Evolutionary conservation across 176 grass and related monocot genomes (phyloP).

Genomic region (Panicum miliaceum): DNA sequence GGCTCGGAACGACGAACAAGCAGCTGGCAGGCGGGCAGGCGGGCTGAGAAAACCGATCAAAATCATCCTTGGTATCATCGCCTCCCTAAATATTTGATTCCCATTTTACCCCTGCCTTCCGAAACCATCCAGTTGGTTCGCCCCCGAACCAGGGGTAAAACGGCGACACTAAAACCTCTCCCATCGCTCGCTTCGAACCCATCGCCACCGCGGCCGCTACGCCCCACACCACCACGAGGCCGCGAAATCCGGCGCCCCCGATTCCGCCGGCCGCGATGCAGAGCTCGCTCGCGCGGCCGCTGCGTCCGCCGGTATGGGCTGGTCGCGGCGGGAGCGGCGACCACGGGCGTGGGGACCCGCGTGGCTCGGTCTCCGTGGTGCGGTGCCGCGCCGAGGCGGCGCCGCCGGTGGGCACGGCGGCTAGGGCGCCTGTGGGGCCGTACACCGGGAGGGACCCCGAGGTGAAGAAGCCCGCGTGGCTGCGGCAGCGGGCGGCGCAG

Average conservation of each 20-base stretch:
- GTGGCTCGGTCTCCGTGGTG: background rate
- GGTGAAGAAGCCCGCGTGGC: conserved; percentile 83
- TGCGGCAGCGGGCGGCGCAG: conserved; percentile 76
- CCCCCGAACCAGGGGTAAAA: background rate
- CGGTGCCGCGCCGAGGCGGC: conserved; percentile 46
- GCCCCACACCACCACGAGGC: background rate
- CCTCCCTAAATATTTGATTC: background rate
- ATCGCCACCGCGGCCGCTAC: conserved; percentile 6
- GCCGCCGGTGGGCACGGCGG: conserved; percentile 8
- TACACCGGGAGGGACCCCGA: conserved; percentile 66
- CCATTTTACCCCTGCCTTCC: conserved; percentile 1
- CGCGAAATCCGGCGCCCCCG: conserved; percentile 2
- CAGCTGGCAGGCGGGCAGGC: background rate
- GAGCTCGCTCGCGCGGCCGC: conserved; percentile 38
- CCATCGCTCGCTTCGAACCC: conserved; percentile 22
- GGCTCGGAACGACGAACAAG: background rate
- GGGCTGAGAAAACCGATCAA: background rate
- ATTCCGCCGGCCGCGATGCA: conserved; percentile 48
- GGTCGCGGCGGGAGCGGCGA: background rate
- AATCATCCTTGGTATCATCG: conserved; percentile 43
- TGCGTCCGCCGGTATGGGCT: background rate
- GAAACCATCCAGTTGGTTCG: background rate
- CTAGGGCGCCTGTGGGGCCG: conserved; percentile 37
- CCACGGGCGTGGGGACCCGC: background rate
- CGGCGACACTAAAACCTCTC: conserved; percentile 3